Conservation (phyloP, 352 stramenopile species). For the Phytophthora rubi region DNA sequence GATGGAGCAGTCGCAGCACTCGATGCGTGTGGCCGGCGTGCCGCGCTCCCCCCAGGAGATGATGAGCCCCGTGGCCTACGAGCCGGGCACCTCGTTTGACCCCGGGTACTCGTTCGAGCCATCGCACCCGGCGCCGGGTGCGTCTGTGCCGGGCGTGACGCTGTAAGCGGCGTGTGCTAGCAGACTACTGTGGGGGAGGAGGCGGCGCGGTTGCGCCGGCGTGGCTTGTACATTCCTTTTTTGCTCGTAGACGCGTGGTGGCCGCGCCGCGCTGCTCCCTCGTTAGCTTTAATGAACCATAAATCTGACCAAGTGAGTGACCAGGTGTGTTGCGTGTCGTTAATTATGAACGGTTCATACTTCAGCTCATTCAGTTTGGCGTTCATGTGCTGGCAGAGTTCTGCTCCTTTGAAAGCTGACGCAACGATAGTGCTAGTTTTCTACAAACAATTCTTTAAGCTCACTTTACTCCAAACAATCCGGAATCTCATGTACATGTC, state of each 20-base stretch:
- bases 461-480: too few species aligned
- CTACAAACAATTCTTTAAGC: too few species aligned
- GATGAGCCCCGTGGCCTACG: conserved; percentile 26
- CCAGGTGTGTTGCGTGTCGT: neutral
- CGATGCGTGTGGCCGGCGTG: conserved; percentile 24
- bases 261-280: conserved; percentile 23
- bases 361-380: neutral
- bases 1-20: conserved; percentile 36
- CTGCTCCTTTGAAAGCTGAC: neutral
- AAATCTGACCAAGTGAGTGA: conserved; percentile 23
- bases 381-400: neutral
- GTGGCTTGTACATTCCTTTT: conserved; percentile 41
- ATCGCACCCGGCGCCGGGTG: conserved; percentile 21
- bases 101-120: conserved; percentile 26
- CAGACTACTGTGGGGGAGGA: conserved; percentile 29
- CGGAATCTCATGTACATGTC: conserved; percentile 2
- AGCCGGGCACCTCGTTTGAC: conserved; percentile 34
- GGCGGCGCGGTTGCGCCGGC: conserved; percentile 15
- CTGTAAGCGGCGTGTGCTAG: conserved; percentile 33
- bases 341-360: neutral
- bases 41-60: conserved; percentile 38
- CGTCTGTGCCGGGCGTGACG: conserved; percentile 47
- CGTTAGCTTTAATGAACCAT: conserved; percentile 41
- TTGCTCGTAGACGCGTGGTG: conserved; percentile 36
- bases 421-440: too few species aligned